A percentile compares a stretch with the other conserved stretches of the same genome.
phyloP scores from a whole-genome alignment of 2,329 filamentous ascomycete species.

The Ramularia endophylla region DNA sequence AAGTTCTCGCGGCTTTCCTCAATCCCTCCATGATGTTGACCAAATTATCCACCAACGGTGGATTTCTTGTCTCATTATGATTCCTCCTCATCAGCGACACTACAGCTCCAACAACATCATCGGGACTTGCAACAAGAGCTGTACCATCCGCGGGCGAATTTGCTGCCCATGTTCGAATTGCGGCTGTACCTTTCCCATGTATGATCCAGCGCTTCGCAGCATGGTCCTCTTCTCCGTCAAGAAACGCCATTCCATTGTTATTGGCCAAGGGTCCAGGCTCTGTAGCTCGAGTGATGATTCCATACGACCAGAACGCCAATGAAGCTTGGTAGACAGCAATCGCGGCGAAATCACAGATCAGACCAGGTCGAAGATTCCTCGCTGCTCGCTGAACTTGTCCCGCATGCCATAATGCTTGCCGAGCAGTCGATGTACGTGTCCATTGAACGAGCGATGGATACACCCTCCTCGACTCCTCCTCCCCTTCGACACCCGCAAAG shows the following conservation, averaged over 20 bases:
- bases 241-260: slow-evolving; percentile 38
- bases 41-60: slow-evolving; percentile 63
- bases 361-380: slow-evolving; percentile 35
- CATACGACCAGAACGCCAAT: slow-evolving; percentile 64
- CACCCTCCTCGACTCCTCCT: slow-evolving; percentile 57
- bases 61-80: slow-evolving; percentile 38
- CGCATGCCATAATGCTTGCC: slow-evolving; percentile 61
- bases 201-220: slow-evolving; percentile 40
- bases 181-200: slow-evolving; percentile 29
- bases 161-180: slow-evolving; percentile 24
- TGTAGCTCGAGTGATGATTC: slow-evolving; percentile 43
- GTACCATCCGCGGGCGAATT: slow-evolving; percentile 13
- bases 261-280: slow-evolving; percentile 37
- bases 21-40: slow-evolving; percentile 58
- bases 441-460: slow-evolving; percentile 56
- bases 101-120: slow-evolving; percentile 53
- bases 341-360: slow-evolving; percentile 55
- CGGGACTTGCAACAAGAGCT: slow-evolving; percentile 48
- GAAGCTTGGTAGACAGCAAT: slow-evolving; percentile 64
- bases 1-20: slow-evolving; percentile 28
- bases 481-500: slow-evolving; percentile 62
- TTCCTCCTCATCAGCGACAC: slow-evolving; percentile 53
- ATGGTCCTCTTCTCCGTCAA: slow-evolving; percentile 52
- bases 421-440: slow-evolving; percentile 50
- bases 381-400: slow-evolving; percentile 61